Conservation (phyloP, 228 moss, liverwort and hornwort species). For the Sphagnum fallax region DNA sequence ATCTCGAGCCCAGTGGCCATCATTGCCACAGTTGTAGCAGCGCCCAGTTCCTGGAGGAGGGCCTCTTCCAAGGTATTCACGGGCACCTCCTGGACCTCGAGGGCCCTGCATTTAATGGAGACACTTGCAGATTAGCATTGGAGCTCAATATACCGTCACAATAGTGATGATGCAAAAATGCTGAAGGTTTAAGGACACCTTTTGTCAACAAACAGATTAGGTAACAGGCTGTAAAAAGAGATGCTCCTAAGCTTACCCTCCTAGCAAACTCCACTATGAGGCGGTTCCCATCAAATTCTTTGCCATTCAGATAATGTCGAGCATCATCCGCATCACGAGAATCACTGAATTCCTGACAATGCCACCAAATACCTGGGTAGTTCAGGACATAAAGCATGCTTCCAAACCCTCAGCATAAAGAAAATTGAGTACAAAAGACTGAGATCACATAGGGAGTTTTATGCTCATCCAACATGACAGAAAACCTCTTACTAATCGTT, state of each 20-base stretch:
- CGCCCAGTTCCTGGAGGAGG: slow-evolving; percentile 97
- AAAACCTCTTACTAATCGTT: no score
- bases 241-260: slow-evolving; percentile 58
- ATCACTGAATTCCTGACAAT: slow-evolving; percentile 84
- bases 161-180: neutral
- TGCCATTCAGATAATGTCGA: slow-evolving; percentile 91
- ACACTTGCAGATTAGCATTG: neutral
- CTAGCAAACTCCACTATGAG: slow-evolving; percentile 98
- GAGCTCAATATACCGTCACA: neutral
- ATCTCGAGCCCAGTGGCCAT: slow-evolving; percentile 98
- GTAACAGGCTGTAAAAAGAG: neutral
- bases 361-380: neutral
- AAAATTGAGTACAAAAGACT: neutral
- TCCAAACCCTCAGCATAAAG: neutral
- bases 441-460: no score
- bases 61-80: slow-evolving; percentile 95
- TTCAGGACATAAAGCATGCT: neutral
- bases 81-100: slow-evolving; percentile 83
- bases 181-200: neutral
- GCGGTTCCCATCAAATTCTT: slow-evolving; percentile 97
- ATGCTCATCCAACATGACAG: no score
- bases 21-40: slow-evolving; percentile 97
- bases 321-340: slow-evolving; percentile 99
- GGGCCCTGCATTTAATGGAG: slow-evolving; percentile 50
- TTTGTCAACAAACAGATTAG: no score